Conservation (phyloP, 192 early-diverging fungal genomes). For the Coemansia sp. region DNA sequence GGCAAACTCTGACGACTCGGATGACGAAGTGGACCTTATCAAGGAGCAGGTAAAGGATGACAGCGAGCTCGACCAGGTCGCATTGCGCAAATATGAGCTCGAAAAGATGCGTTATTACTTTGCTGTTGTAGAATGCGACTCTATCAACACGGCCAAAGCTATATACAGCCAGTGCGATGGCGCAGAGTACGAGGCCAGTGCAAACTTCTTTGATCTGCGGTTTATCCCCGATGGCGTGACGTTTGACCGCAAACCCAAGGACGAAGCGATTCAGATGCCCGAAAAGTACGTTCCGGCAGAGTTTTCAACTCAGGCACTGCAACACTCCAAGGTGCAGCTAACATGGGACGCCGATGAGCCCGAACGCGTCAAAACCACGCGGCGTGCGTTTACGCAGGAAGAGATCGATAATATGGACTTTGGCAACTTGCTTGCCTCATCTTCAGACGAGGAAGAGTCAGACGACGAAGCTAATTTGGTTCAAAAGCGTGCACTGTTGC, state of each 20-base stretch:
- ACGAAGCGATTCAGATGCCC: constrained; percentile 59
- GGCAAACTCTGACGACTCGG: constrained; percentile 29
- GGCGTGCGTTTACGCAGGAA: constrained; percentile 81
- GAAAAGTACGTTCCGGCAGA: constrained; percentile 67
- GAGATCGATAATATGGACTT: constrained; percentile 92
- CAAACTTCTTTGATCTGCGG: constrained; percentile 92
- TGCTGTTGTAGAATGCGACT: constrained; percentile 92
- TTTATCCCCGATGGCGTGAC: constrained; percentile 88
- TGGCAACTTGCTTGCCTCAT: constrained; percentile 78
- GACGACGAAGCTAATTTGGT: constrained; percentile 53
- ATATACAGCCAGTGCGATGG: constrained; percentile 87
- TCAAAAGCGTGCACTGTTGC: constrained; percentile 44
- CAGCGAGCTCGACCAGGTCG: constrained; percentile 78
- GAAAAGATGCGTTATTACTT: constrained; percentile 90
- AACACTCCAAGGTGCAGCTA: constrained; percentile 89
- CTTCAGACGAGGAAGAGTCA: constrained; percentile 54
- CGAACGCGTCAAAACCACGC: constrained; percentile 72
- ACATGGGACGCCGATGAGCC: constrained; percentile 96
- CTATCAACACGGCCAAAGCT: constrained; percentile 71
- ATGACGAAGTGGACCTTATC: constrained; percentile 29
- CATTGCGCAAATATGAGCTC: constrained; percentile 86
- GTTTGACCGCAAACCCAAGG: constrained; percentile 74
- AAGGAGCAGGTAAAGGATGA: constrained; percentile 56
- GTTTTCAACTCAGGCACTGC: constrained; percentile 77
- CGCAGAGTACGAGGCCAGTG: constrained; percentile 83